Conservation (phyloP, 2,329 filamentous ascomycete species). For the Blastomyces gilchristii region DNA sequence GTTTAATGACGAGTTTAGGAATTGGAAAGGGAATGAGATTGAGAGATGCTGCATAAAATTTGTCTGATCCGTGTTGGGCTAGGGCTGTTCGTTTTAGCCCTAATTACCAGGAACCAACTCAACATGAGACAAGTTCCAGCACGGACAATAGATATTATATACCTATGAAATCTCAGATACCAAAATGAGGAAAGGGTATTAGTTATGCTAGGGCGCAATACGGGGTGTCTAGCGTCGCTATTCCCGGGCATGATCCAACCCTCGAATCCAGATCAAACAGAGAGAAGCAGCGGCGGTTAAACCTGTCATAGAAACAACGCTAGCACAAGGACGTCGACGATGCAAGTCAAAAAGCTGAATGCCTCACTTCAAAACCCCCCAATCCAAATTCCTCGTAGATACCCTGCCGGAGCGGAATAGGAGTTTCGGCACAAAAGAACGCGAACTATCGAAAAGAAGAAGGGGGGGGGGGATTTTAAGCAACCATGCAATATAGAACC, state of each 20-base stretch:
- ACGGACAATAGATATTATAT: neutral
- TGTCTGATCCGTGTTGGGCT: neutral
- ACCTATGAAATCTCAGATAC: neutral
- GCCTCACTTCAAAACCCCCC: too few relatives aligned
- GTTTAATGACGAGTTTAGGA: neutral
- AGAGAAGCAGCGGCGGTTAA: neutral
- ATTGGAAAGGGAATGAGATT: neutral
- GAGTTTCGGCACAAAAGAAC: neutral
- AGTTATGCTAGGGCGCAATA: neutral
- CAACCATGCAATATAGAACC: neutral
- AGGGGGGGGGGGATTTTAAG: neutral
- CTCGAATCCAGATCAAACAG: neutral
- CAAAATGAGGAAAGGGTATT: neutral
- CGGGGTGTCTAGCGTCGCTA: neutral
- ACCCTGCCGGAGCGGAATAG: too few relatives aligned
- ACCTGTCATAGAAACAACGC: neutral
- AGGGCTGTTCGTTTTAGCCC: neutral
- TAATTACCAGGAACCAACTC: neutral
- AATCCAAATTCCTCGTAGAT: too few relatives aligned
- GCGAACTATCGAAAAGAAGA: neutral
- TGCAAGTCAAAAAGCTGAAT: too few relatives aligned
- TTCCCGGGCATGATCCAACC: neutral
- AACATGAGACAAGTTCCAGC: neutral
- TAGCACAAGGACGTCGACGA: neutral
- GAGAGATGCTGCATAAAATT: neutral